phyloP scores from a whole-genome alignment of 495 filamentous ascomycete species.

The Aspergillus steynii region DNA sequence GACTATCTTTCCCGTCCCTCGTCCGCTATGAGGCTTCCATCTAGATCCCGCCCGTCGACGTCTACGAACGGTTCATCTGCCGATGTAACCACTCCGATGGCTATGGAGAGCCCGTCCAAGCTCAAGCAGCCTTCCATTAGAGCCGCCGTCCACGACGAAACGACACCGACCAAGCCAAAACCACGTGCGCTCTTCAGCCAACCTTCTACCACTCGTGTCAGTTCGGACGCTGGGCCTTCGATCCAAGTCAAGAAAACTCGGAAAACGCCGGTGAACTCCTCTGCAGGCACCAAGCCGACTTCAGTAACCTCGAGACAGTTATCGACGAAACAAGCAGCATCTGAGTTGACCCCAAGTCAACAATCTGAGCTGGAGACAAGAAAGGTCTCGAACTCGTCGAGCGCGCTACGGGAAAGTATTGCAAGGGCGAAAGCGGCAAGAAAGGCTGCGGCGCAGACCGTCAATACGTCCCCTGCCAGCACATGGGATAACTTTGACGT shows the following conservation, averaged over 20 bases:
- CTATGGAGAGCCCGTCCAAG: constrained; percentile 30
- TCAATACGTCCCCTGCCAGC: constrained; percentile 27
- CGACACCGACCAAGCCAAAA: constrained; percentile 47
- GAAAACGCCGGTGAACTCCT: constrained; percentile 30
- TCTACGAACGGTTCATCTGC: constrained; percentile 17
- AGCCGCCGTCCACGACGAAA: constrained; percentile 46
- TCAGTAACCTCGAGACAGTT: constrained; percentile 36
- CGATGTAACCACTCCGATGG: constrained; percentile 13
- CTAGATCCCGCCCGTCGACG: constrained; percentile 29
- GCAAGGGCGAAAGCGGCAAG: constrained; percentile 89
- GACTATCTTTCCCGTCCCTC: constrained; percentile 28
- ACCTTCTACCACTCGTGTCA: constrained; percentile 53
- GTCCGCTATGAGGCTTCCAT: constrained; percentile 35
- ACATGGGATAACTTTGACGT: constrained; percentile 45
- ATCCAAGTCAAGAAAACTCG: constrained; percentile 52
- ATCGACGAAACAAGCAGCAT: constrained; percentile 33
- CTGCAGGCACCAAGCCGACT: constrained; percentile 29
- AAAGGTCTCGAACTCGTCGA: constrained; percentile 68
- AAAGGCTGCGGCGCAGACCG: constrained; percentile 53
- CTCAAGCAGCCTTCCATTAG: constrained; percentile 26
- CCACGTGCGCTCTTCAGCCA: constrained; percentile 57
- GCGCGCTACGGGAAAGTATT: constrained; percentile 83
- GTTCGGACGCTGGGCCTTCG: constrained; percentile 44
- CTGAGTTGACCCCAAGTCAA: constrained; percentile 32
- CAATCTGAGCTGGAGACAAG: constrained; percentile 34